A percentile compares a stretch with the other conserved stretches of the same genome.
Evolutionary conservation across 176 grass and related monocot genomes (phyloP).

Genomic region (Musa troglodytarum): DNA sequence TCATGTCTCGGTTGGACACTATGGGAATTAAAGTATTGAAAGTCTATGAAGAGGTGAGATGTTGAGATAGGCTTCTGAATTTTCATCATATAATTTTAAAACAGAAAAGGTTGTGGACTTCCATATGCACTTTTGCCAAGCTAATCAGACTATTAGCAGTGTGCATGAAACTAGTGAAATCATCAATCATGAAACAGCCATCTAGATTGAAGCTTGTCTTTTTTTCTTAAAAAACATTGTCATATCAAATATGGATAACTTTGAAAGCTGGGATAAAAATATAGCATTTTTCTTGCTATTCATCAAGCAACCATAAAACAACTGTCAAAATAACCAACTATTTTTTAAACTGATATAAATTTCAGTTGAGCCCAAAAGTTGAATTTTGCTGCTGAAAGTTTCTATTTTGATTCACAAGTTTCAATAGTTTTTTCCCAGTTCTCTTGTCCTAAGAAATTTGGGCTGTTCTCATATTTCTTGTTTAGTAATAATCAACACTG

Average conservation of each 20-base stretch:
- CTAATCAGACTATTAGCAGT: too few species aligned
- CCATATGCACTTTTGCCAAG: too few species aligned
- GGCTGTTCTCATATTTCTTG: too few species aligned
- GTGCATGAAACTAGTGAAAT: too few species aligned
- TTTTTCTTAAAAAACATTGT: too few species aligned
- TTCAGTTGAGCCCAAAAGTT: neutral
- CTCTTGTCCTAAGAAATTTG: too few species aligned
- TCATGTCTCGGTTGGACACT: conserved; percentile 68
- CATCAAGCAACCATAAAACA: neutral
- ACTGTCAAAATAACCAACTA: neutral
- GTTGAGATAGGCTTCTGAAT: neutral
- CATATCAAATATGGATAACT: too few species aligned
- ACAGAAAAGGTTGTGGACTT: neutral
- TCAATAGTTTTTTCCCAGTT: neutral
- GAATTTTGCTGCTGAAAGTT: neutral
- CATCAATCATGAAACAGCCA: too few species aligned
- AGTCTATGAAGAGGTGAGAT: conserved; percentile 74
- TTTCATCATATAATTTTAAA: neutral
- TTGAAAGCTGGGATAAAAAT: too few species aligned
- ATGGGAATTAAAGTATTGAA: conserved; percentile 79
- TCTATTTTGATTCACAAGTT: neutral
- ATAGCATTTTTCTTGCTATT: neutral
- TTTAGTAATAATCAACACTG: too few species aligned
- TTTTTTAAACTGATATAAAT: neutral
- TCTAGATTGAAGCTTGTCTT: too few species aligned